These are phyloP conservation scores for Tricholoma matsutake DNA, from an alignment of 768 basidiomycete species.

Conservation along the genomic window DNA sequence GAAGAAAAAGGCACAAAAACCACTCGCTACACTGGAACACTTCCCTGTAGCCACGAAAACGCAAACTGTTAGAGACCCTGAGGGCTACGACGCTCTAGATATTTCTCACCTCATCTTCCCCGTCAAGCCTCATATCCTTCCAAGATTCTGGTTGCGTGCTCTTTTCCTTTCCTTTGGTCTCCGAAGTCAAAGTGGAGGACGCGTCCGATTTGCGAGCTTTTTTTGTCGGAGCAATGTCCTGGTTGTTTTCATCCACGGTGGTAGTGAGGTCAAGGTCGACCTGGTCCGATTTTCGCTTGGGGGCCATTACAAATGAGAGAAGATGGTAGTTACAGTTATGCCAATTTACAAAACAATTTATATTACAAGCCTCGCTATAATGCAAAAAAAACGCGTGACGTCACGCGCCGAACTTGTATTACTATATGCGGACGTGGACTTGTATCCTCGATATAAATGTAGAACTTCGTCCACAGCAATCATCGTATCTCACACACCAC, in stretches of 20 bases:
- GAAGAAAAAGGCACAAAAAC: slow-evolving; percentile 2
- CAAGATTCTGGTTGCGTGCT: slow-evolving; percentile 29
- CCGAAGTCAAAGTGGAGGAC: slow-evolving; percentile 10
- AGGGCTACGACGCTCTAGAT: not conserved
- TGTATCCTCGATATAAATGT: not conserved
- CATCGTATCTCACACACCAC: not conserved
- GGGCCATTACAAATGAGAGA: slow-evolving; percentile 26
- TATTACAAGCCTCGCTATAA: no score
- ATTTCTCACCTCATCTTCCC: slow-evolving; percentile 37
- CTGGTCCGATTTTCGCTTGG: slow-evolving; percentile 43
- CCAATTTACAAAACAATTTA: no score
- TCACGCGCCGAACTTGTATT: slow-evolving; percentile 10
- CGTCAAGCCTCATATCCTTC: slow-evolving; percentile 38
- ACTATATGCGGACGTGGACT: no score
- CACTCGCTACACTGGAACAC: slow-evolving; percentile 27
- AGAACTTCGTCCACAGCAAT: not conserved
- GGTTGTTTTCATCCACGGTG: slow-evolving; percentile 16
- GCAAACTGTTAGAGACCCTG: not conserved
- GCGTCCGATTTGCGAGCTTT: slow-evolving; percentile 28
- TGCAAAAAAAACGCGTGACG: slow-evolving; percentile 17
- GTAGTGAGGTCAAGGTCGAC: slow-evolving; percentile 14
- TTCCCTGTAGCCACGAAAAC: slow-evolving; percentile 9
- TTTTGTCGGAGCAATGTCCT: slow-evolving; percentile 21
- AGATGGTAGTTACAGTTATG: slow-evolving; percentile 14
- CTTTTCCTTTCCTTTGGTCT: slow-evolving; percentile 6